Evolutionary conservation across 2,329 filamentous ascomycete species (phyloP).

Genomic region (Diaporthe sp.): DNA sequence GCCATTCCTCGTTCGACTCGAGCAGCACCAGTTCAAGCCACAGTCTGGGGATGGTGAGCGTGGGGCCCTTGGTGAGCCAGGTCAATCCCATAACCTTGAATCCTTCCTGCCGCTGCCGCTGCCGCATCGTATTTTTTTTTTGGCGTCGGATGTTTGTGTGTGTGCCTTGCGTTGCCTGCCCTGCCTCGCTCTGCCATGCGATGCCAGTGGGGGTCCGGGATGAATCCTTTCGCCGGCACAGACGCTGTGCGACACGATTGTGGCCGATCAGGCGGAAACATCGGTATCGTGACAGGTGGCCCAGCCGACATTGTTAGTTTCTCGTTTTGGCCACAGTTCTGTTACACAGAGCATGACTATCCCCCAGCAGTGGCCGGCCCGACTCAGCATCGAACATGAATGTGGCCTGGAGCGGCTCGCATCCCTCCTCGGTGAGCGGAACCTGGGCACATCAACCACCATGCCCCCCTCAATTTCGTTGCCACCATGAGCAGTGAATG

Average conservation of each 20-base stretch:
- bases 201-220: neutral
- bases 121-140: neutral
- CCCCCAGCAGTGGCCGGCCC: neutral
- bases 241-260: neutral
- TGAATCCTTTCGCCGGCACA: neutral
- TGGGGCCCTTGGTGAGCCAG: neutral
- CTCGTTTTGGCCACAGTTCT: neutral
- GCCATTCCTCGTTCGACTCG: neutral
- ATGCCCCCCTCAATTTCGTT: neutral
- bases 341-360: constrained; percentile 1
- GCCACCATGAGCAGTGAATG: neutral
- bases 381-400: neutral
- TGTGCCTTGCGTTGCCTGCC: constrained; percentile 4
- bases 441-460: neutral
- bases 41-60: constrained; percentile 5
- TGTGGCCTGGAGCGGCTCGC: neutral
- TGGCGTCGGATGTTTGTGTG: neutral
- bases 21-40: neutral
- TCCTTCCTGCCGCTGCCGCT: constrained; percentile 3
- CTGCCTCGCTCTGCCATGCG: constrained; percentile 6
- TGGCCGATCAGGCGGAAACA: neutral
- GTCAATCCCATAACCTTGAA: constrained; percentile 25
- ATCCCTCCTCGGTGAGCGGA: neutral
- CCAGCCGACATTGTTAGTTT: neutral
- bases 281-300: neutral